Evolutionary conservation across 2,329 filamentous ascomycete genomes (phyloP), one percentile per base, ranked within the genome.

Genomic region (Trichoderma brevicompactum): DNA sequence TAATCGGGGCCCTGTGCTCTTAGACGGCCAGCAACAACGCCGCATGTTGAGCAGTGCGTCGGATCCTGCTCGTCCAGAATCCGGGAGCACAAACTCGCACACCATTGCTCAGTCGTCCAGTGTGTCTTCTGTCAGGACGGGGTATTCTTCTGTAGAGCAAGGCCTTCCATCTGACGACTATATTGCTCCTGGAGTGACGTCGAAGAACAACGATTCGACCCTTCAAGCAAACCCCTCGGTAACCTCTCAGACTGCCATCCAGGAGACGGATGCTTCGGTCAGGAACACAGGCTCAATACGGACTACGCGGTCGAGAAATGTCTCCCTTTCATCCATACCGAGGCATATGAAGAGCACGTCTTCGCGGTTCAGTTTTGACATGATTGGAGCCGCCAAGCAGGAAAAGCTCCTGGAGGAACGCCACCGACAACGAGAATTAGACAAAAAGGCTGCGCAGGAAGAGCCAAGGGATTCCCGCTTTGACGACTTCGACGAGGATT

Each of bases 351-450:
- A 89, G 76, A 93, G 90, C 74, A 91, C 89, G 10, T 91, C 91
- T 0, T 92, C 90, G 0, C 82, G 91, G 13, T 94, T 94, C 73
- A 94, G 91, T 71, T 94, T 94, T 72, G 91, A 94, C 72, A 91
- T 93, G 82, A 85, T 88, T 15, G 89, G 89, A 5, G 86, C 86
- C 6, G 89, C 89, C 13, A 84, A 86, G 66, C 83, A 88, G 71
- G 87, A 89, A 75, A 89, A 88, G 74, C 74, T 90, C 43, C 79
- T 93, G 46, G 92, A 92, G 74, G 91, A 92, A 70, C 85, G 87
- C 54, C 90, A 92, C 74, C 82, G 89, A 15, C 85, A 90, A 69
- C 86, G 87, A 62, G 86, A 89, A 67, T 79, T 88, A 36, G 87
- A 89, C 66, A 89, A 85, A 71, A 81, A 85, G 67, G 79, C 79